These are phyloP conservation scores for Sporothrix pallida DNA, from an alignment of 2,329 filamentous ascomycete genomes.

Conservation along the genomic window DNA sequence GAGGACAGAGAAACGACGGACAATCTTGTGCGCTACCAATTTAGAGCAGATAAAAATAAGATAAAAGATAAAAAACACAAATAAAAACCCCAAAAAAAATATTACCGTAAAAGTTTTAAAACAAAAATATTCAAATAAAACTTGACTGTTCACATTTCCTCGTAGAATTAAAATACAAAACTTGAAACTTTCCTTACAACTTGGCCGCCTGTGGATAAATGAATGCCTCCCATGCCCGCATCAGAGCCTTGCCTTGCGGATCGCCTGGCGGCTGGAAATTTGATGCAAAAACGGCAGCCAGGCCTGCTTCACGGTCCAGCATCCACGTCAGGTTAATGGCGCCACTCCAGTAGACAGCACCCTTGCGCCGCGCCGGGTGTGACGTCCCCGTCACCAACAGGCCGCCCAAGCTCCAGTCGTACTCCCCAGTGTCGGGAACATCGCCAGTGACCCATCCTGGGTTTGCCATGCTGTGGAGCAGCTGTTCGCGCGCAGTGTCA, in stretches of 20 bases:
- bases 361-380: slow-evolving; percentile 47
- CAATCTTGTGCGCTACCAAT: no score
- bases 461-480: slow-evolving; percentile 42
- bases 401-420: slow-evolving; percentile 52
- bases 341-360: slow-evolving; percentile 53
- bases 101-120: no score
- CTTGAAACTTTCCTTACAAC: slow-evolving; percentile 15
- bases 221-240: slow-evolving; percentile 48
- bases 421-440: slow-evolving; percentile 46
- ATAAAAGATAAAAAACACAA: no score
- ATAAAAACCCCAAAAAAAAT: no score
- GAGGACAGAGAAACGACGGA: no score
- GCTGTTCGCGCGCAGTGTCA: slow-evolving; percentile 36
- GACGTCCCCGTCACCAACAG: slow-evolving; percentile 49
- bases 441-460: slow-evolving; percentile 42
- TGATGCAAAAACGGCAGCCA: slow-evolving; percentile 51
- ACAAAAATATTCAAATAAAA: no score
- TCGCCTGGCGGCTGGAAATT: slow-evolving; percentile 53
- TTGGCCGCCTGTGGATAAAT: slow-evolving; percentile 45
- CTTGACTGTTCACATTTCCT: no score
- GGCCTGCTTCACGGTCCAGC: slow-evolving; percentile 46
- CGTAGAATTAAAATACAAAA: no score
- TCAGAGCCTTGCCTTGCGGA: slow-evolving; percentile 44
- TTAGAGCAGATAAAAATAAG: no score
- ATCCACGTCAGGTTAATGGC: slow-evolving; percentile 55